A percentile compares a stretch with the other conserved stretches of the same genome.
phyloP scores from a whole-genome alignment of 2,329 filamentous ascomycete species.

The Ilyonectria sp. region DNA sequence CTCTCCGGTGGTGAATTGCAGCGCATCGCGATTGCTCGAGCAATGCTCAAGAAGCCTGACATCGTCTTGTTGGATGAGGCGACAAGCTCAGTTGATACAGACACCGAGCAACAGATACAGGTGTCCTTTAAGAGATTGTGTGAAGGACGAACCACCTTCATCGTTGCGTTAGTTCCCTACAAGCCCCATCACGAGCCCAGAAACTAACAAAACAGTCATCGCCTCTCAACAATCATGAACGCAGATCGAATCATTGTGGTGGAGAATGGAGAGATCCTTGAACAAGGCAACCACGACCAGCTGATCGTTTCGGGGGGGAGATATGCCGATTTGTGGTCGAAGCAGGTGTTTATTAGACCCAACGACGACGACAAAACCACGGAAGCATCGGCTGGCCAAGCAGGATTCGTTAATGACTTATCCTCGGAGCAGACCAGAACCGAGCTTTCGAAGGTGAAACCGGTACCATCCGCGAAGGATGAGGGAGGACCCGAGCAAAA shows the following conservation, averaged over 20 bases:
- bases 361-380: slow-evolving; percentile 55
- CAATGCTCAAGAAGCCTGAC: slow-evolving; percentile 81
- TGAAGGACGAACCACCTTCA: slow-evolving; percentile 75
- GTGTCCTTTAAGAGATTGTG: slow-evolving; percentile 72
- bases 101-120: slow-evolving; percentile 78
- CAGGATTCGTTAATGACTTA: slow-evolving; percentile 55
- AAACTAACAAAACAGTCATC: slow-evolving; percentile 63
- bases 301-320: slow-evolving; percentile 71
- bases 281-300: slow-evolving; percentile 73
- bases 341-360: slow-evolving; percentile 70
- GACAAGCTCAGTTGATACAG: slow-evolving; percentile 82
- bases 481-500: slow-evolving; percentile 41
- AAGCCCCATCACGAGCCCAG: not conserved
- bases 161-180: slow-evolving; percentile 69
- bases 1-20: slow-evolving; percentile 78
- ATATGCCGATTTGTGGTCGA: slow-evolving; percentile 77
- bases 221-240: slow-evolving; percentile 80
- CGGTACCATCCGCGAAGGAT: slow-evolving; percentile 35
- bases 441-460: slow-evolving; percentile 54
- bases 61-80: slow-evolving; percentile 86
- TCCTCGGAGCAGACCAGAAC: slow-evolving; percentile 54
- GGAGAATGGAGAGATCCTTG: slow-evolving; percentile 73
- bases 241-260: slow-evolving; percentile 79
- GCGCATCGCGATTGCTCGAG: slow-evolving; percentile 78
- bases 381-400: slow-evolving; percentile 38